A percentile compares a stretch with the other conserved stretches of the same genome.
phyloP scores from a whole-genome alignment of 768 basidiomycete genomes.

The Leucosporidium creatinivorum region DNA sequence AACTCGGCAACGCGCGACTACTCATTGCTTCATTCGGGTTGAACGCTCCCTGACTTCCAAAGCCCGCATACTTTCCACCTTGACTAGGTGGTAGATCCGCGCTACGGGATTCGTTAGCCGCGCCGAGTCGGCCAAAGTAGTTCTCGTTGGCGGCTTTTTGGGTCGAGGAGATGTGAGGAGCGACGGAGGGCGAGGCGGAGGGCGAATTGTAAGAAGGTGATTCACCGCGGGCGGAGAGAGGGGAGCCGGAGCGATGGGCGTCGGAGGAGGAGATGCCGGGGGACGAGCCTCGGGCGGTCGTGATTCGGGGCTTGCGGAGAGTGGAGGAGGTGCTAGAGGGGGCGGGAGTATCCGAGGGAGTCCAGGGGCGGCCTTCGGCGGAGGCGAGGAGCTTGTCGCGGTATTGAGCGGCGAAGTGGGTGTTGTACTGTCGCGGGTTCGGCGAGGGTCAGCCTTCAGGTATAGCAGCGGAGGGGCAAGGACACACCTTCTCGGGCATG shows the following conservation, averaged over 20 bases:
- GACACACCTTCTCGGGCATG: conserved; percentile 54
- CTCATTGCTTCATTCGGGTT: conserved; percentile 67
- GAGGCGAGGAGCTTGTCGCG: conserved; percentile 83
- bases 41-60: conserved; percentile 46
- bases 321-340: conserved; percentile 13
- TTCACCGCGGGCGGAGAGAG: conserved; percentile 41
- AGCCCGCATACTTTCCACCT: conserved; percentile 87
- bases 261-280: conserved; percentile 41
- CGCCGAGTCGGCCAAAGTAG: conserved; percentile 77
- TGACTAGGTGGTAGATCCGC: conserved; percentile 81
- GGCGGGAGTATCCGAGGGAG: conserved; percentile 63
- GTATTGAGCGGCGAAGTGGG: conserved; percentile 91
- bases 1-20: conserved; percentile 67
- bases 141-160: conserved; percentile 70
- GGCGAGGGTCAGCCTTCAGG: conserved; percentile 12
- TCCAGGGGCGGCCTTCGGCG: conserved; percentile 69
- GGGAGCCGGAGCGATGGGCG: conserved; percentile 55
- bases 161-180: conserved; percentile 15
- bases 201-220: neutral
- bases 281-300: conserved; percentile 48
- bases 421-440: conserved; percentile 57
- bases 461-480: conserved; percentile 10
- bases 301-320: conserved; percentile 78
- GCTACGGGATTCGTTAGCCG: conserved; percentile 68
- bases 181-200: conserved; percentile 13